Conservation (phyloP, 2,329 filamentous ascomycete species). For the Cladosporium sp. region DNA sequence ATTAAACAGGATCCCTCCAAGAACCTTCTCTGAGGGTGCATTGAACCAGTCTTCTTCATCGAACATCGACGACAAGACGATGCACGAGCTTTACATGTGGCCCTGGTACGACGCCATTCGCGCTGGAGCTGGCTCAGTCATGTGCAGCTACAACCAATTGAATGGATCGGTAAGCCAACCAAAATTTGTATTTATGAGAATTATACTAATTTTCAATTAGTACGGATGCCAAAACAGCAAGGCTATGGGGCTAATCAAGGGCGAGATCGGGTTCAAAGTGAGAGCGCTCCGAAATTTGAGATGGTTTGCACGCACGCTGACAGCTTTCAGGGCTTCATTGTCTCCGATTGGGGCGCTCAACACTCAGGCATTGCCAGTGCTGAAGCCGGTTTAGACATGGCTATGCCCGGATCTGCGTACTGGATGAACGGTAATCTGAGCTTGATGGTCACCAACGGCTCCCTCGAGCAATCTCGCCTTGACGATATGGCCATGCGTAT, state of each 20-base stretch:
- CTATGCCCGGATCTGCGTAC: slow-evolving; percentile 22
- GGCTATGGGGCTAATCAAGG: slow-evolving; percentile 57
- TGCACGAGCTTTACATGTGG: slow-evolving; percentile 52
- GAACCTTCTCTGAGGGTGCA: slow-evolving; percentile 35
- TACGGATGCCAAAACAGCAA: slow-evolving; percentile 63
- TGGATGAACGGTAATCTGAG: slow-evolving; percentile 23
- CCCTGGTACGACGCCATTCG: slow-evolving; percentile 65
- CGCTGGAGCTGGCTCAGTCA: slow-evolving; percentile 60
- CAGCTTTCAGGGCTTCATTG: slow-evolving; percentile 35
- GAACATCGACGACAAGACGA: slow-evolving; percentile 21
- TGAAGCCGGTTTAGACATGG: slow-evolving; percentile 29
- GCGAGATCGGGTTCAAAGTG: slow-evolving; percentile 44
- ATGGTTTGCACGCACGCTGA: too few relatives aligned
- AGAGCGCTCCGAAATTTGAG: neutral
- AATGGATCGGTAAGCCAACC: slow-evolving; percentile 44
- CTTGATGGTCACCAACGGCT: slow-evolving; percentile 30
- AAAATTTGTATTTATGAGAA: neutral
- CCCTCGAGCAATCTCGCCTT: slow-evolving; percentile 25
- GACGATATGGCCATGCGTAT: slow-evolving; percentile 33
- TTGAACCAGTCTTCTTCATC: slow-evolving; percentile 43
- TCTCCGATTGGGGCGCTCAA: slow-evolving; percentile 46
- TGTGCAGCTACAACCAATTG: slow-evolving; percentile 71
- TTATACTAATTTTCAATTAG: slow-evolving; percentile 24
- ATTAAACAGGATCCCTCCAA: slow-evolving; percentile 23
- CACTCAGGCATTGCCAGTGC: slow-evolving; percentile 25